These are phyloP conservation scores for Sclerotinia subarctica DNA, from an alignment of 2,329 filamentous ascomycete genomes.

Conservation along the genomic window DNA sequence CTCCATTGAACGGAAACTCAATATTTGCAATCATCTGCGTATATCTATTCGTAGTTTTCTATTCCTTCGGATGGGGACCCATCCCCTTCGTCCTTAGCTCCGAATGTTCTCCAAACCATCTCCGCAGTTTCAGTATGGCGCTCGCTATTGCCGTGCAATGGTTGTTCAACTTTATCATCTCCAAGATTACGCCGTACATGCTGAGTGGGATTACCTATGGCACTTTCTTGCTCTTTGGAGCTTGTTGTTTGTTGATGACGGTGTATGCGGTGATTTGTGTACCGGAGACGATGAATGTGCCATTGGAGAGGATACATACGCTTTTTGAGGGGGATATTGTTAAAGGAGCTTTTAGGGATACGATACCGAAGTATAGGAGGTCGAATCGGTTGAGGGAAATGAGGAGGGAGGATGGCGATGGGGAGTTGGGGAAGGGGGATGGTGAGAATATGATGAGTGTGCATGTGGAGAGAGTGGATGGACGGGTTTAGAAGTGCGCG, in stretches of 20 bases:
- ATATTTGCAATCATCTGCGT: slow-evolving; percentile 68
- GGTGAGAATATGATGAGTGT: background rate
- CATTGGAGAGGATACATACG: slow-evolving; percentile 54
- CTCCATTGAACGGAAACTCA: slow-evolving; percentile 27
- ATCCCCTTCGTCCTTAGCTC: slow-evolving; percentile 68
- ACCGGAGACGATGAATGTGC: slow-evolving; percentile 67
- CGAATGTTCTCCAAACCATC: slow-evolving; percentile 59
- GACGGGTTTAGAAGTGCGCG: background rate
- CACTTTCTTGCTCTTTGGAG: slow-evolving; percentile 31
- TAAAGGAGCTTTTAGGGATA: slow-evolving; percentile 10
- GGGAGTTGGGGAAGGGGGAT: background rate
- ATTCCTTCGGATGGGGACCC: slow-evolving; percentile 66
- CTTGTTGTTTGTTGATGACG: slow-evolving; percentile 20
- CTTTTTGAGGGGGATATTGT: slow-evolving; percentile 26
- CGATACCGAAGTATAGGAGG: slow-evolving; percentile 11
- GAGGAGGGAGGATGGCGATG: background rate
- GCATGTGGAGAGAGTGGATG: background rate
- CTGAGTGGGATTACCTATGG: slow-evolving; percentile 31
- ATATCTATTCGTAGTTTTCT: slow-evolving; percentile 66
- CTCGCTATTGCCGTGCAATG: slow-evolving; percentile 66
- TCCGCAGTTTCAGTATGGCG: slow-evolving; percentile 51
- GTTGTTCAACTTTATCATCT: slow-evolving; percentile 71
- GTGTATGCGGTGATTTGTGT: slow-evolving; percentile 36
- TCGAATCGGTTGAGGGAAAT: slow-evolving; percentile 10
- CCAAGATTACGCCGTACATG: slow-evolving; percentile 39